phyloP scores from a whole-genome alignment of 768 basidiomycete genomes.

The Hygrocybe coccinea region DNA sequence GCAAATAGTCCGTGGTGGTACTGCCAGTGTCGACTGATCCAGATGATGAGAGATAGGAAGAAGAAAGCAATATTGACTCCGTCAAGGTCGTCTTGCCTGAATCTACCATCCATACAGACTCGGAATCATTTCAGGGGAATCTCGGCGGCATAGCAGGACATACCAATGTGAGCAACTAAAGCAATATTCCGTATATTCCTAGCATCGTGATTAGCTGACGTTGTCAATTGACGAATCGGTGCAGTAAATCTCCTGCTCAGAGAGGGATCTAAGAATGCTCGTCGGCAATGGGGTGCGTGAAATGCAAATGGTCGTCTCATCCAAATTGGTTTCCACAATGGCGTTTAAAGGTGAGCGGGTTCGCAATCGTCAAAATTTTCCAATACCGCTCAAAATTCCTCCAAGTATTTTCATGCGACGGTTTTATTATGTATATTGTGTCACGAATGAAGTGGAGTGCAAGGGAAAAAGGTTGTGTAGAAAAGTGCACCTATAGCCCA shows the following conservation, averaged over 20 bases:
- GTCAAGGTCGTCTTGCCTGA: slow-evolving; percentile 88
- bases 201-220: slow-evolving; percentile 29
- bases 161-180: slow-evolving; percentile 85
- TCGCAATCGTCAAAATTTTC: too few species aligned
- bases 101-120: slow-evolving; percentile 41
- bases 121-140: slow-evolving; percentile 6
- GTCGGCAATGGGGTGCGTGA: too few species aligned
- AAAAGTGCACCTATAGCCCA: neutral
- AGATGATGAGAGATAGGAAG: slow-evolving; percentile 63
- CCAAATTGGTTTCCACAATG: too few species aligned
- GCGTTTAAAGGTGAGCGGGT: too few species aligned
- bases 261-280: too few species aligned
- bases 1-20: slow-evolving; percentile 85
- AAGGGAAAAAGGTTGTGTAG: neutral
- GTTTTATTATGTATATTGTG: too few species aligned
- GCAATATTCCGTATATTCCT: slow-evolving; percentile 69
- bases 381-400: too few species aligned
- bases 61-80: slow-evolving; percentile 77
- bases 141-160: slow-evolving; percentile 17
- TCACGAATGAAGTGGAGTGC: too few species aligned
- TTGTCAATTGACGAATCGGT: neutral
- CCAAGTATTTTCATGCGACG: too few species aligned
- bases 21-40: slow-evolving; percentile 88
- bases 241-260: neutral
- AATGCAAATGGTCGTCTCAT: too few species aligned